These are phyloP conservation scores for Amniculicola lignicola DNA, from an alignment of 495 filamentous ascomycete genomes.

Conservation along the genomic window DNA sequence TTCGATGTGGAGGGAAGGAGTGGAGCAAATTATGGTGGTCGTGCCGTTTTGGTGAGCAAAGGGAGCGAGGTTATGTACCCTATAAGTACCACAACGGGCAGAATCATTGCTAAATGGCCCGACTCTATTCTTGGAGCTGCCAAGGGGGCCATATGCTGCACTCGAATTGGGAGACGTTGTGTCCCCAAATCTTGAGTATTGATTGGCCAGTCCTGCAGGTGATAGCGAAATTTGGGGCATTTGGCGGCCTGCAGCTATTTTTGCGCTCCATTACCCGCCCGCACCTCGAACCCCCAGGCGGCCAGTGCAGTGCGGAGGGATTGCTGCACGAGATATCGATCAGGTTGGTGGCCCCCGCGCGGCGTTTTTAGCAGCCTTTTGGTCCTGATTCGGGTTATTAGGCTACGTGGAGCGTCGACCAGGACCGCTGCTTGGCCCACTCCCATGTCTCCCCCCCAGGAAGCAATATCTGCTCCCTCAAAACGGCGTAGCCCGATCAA, in stretches of 20 bases:
- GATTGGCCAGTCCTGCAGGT: constrained; percentile 27
- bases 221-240: constrained; percentile 27
- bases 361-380: constrained; percentile 31
- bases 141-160: constrained; percentile 12
- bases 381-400: constrained; percentile 4
- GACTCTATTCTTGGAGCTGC: constrained; percentile 40
- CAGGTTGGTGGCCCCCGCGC: constrained; percentile 15
- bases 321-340: neutral
- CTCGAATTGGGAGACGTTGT: constrained; percentile 10
- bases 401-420: constrained; percentile 1
- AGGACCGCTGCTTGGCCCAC: neutral
- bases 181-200: constrained; percentile 1
- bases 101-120: constrained; percentile 36
- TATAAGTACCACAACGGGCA: constrained; percentile 40
- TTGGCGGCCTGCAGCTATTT: constrained; percentile 32
- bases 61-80: constrained; percentile 36
- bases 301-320: constrained; percentile 17
- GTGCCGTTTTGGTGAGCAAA: constrained; percentile 26
- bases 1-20: constrained; percentile 31
- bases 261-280: constrained; percentile 31
- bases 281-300: constrained; percentile 5
- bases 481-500: constrained; percentile 26
- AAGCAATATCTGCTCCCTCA: constrained; percentile 18
- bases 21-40: constrained; percentile 43
- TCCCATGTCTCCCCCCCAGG: constrained; percentile 6